Percentiles rank a stretch among this genome's conserved stretches.
These are phyloP conservation scores for Trypanosoma rangeli DNA, from an alignment of 208 protist species.

Conservation along the genomic window DNA sequence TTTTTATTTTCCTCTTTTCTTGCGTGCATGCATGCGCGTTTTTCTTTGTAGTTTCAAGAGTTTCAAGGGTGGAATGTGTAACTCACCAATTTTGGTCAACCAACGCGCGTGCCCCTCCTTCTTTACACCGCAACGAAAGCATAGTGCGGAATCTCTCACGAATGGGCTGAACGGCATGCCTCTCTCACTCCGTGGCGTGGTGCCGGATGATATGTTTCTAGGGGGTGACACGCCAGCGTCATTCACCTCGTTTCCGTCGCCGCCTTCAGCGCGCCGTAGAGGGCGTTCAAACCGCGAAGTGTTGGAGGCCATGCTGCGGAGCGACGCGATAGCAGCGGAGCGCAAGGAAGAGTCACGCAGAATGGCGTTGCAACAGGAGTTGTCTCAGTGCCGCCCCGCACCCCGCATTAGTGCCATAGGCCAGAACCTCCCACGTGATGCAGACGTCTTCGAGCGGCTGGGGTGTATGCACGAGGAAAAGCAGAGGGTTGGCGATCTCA, in stretches of 20 bases:
- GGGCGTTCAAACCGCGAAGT: constrained; percentile 6
- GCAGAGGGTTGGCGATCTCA: constrained; percentile 11
- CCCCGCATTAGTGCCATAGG: constrained; percentile 20
- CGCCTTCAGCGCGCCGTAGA: neutral
- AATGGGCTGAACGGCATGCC: neutral
- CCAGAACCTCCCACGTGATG: constrained; percentile 7
- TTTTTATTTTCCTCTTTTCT: too few species aligned
- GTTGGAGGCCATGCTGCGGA: constrained; percentile 21
- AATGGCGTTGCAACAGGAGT: constrained; percentile 1
- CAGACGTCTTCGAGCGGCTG: constrained; percentile 26
- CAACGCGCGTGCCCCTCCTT: constrained; percentile 16
- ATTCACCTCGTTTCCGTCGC: neutral
- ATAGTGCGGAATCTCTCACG: neutral
- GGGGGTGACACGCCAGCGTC: neutral
- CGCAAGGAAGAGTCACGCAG: constrained; percentile 18
- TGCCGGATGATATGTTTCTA: neutral
- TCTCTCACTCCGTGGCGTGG: neutral
- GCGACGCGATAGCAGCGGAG: constrained; percentile 24
- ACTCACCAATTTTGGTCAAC: constrained; percentile 6
- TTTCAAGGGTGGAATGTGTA: constrained; percentile 5
- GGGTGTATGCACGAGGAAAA: constrained; percentile 15
- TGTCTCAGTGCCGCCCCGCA: constrained; percentile 13
- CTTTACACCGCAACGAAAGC: neutral
- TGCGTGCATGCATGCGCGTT: neutral
- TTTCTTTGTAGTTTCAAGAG: neutral